Evolutionary conservation across 2,329 filamentous ascomycete species (phyloP), one percentile per base, ranked within the genome.

Genomic region (Cercospora sp.): DNA sequence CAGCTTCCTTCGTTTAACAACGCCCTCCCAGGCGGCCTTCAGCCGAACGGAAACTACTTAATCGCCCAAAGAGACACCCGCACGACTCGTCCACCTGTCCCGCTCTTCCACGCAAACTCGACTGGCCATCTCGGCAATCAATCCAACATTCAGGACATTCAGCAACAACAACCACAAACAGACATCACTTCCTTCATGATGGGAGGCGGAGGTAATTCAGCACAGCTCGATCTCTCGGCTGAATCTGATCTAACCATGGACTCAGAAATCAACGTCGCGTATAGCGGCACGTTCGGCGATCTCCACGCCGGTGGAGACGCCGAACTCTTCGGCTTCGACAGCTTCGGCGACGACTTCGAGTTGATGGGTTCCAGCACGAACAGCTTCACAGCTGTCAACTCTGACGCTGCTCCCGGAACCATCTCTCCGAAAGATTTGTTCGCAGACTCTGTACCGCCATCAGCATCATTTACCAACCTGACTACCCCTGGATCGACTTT

Each of bases 401-500:
- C 65, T 51, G 64, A 58, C 68, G 71, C 73, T 72, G 78, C 78
- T 69, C 79, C 79, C 71, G 79, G 78, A 68, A 97, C 93, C 51
- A 87, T 97, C 70, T 97, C 93, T 69, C 93, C 93, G 20, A 90
- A 91, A 79, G 93, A 97, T 76, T 84, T 97, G 72, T 84, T 94
- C 74, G 87, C 91, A 75, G 84, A 86, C 68, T 96, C 92, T 70
- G 88, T 92, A 42, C 93, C 93, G 31, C 92, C 92, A 76, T 97
- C 93, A 2, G 86, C 90, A 58, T 89, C 91, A 36, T 88, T 95
- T 77, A 97, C 93, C 40, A 89, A 93, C 71, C 78, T 97, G 80
- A 97, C 93, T 66, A 95, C 93, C 68, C 93, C 93, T 55, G 82
- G 82, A 72, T 92, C 91, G n/a, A 84, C 88, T 66, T 90, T 88